Base-by-base conservation (phyloP, 2,329 filamentous ascomycete species). In the Pestalotiopsis sp. region DNA sequence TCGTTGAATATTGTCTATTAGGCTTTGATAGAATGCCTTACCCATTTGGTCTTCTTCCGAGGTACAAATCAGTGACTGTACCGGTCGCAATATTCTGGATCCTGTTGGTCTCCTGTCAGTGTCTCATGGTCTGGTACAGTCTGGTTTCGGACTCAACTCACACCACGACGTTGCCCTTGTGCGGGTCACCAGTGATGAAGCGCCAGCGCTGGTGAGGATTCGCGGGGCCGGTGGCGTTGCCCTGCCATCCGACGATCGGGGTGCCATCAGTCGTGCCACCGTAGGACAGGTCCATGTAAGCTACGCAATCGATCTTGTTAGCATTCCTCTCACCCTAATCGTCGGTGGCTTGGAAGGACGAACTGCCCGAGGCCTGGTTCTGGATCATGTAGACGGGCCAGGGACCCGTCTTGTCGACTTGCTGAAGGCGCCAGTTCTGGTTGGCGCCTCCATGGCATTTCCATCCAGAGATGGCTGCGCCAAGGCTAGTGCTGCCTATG, bases 341-440 rank as follows among this genome's bases (percentile, higher is more conserved):
- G 9, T 20, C 45, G 7, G 14, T 17, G 14, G 45, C 25, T 17
- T 27, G 23, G 57, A 27, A 36, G 6, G 23, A 27, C 57, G 9
- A 12, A 59, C 57, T 59, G 23, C 57, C 57, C 23, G 57, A 27
- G 4, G 20, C 20, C 25, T 27, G 13, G 17, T 59, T 59, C 57
- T 59, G 23, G 57, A 59, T 59, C 57, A 59, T 59, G 57, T 59
- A 59, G 23, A 59, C 23, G 12, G 57, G 57, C 57, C 57, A 59
- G 17, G 57, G 57, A 12, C 57, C 57, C 23, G 57, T 59, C 57
- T 4, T 59, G 23, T 23, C 57, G 57, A 59, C 57, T 17, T 59
- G 57, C 57, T 59, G 23, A 7, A 59, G 57, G 13, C 23, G 23
- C 57, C 57, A 59, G n/a, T 59, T 27, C 57, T 59, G 57, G 57